Evolutionary conservation across 257 asterid species (phyloP).

Genomic region (Paulownia fortunei): DNA sequence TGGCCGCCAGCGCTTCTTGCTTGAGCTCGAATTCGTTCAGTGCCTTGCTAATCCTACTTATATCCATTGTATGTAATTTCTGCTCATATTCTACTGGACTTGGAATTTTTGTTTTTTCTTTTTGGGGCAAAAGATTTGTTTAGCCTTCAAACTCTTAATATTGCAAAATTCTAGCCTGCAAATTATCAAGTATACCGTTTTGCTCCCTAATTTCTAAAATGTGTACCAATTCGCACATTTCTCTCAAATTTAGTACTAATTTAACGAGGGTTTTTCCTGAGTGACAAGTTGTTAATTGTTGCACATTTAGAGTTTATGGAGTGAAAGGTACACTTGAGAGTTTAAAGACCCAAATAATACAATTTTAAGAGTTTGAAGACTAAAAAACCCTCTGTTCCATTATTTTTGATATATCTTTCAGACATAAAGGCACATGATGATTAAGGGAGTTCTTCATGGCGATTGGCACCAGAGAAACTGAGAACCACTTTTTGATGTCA

Average conservation of each 20-base stretch:
- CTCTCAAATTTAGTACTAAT: background rate
- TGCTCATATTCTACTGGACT: background rate
- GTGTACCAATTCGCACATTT: background rate
- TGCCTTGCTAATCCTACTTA: slow-evolving; percentile 93
- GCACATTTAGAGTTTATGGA: background rate
- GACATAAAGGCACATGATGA: background rate
- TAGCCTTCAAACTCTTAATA: no score
- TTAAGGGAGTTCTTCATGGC: background rate
- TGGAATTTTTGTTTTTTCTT: background rate
- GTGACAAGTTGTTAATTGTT: background rate
- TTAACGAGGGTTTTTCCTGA: background rate
- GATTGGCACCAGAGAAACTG: no score
- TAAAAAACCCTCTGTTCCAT: background rate
- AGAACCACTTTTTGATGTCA: no score
- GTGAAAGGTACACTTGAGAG: background rate
- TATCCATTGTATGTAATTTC: slow-evolving; percentile 60
- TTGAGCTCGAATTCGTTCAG: slow-evolving; percentile 91
- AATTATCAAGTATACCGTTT: background rate
- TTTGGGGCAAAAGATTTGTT: background rate
- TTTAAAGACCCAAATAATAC: background rate
- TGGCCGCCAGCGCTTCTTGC: slow-evolving; percentile 90
- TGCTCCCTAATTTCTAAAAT: background rate
- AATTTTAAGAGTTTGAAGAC: background rate
- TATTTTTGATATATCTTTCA: background rate
- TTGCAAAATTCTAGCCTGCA: background rate